These are phyloP conservation scores for Bryum argenteum DNA, from an alignment of 225 moss, liverwort and hornwort genomes.

Conservation along the genomic window DNA sequence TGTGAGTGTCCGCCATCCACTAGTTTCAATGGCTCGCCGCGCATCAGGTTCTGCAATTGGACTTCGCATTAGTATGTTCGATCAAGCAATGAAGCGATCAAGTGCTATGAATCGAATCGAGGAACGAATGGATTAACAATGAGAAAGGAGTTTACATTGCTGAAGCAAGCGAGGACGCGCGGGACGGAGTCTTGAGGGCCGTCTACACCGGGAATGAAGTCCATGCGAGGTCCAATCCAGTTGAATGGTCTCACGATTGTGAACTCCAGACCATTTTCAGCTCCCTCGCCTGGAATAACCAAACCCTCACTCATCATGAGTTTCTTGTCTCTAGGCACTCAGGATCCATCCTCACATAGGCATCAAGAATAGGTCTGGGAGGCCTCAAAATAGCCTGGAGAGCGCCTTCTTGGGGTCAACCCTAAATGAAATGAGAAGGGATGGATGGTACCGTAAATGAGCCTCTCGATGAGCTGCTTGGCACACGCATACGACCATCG, in stretches of 20 bases:
- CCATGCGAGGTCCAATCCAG: conserved; percentile 62
- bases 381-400: no score
- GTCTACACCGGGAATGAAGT: conserved; percentile 71
- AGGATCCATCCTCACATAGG: no score
- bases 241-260: conserved; percentile 65
- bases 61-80: no score
- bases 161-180: conserved; percentile 71
- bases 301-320: no score
- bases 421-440: no score
- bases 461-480: conserved; percentile 63
- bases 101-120: no score
- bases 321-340: no score
- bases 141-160: conserved; percentile 39
- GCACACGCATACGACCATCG: conserved; percentile 67
- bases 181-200: conserved; percentile 66
- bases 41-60: conserved; percentile 53
- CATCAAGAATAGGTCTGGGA: no score
- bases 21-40: conserved; percentile 56
- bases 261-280: conserved; percentile 54
- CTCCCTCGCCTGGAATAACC: conserved; percentile 46
- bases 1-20: conserved; percentile 59
- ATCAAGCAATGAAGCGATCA: no score
- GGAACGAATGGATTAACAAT: not conserved
- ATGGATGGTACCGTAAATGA: conserved; percentile 34
- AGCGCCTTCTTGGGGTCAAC: no score